These are phyloP conservation scores for Calonectria honghensis DNA, from an alignment of 2,329 filamentous ascomycete genomes.

Conservation along the genomic window DNA sequence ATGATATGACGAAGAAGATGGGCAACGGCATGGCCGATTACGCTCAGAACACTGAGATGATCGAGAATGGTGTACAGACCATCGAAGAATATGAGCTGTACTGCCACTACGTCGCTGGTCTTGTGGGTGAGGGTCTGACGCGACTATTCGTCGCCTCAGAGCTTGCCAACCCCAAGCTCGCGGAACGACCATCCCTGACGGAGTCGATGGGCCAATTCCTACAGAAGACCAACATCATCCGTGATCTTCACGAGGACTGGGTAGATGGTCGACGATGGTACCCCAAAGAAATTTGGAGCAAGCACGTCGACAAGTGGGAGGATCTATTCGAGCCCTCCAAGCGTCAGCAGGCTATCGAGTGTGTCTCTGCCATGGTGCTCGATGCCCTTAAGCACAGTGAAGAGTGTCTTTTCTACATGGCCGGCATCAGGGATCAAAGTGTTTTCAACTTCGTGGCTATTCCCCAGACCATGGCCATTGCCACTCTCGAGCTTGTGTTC, in stretches of 20 bases:
- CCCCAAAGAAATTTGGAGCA: slow-evolving; percentile 97
- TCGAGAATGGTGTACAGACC: slow-evolving; percentile 86
- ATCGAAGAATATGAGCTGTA: slow-evolving; percentile 95
- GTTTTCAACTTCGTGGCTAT: slow-evolving; percentile 99
- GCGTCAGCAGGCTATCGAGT: slow-evolving; percentile 85
- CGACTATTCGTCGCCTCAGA: slow-evolving; percentile 90
- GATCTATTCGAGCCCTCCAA: slow-evolving; percentile 91
- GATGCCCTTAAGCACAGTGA: slow-evolving; percentile 91
- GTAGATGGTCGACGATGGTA: slow-evolving; percentile 93
- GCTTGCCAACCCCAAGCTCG: slow-evolving; percentile 89
- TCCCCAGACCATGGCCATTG: slow-evolving; percentile 97
- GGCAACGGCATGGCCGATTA: slow-evolving; percentile 99
- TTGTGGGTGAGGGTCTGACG: slow-evolving; percentile 96
- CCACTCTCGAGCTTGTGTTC: slow-evolving; percentile 93
- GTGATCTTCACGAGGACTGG: slow-evolving; percentile 93
- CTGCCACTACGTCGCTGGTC: slow-evolving; percentile 98
- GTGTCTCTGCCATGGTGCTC: slow-evolving; percentile 94
- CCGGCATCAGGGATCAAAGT: slow-evolving; percentile 94
- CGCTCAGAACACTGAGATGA: slow-evolving; percentile 87
- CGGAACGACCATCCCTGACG: slow-evolving; percentile 86
- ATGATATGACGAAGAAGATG: slow-evolving; percentile 95
- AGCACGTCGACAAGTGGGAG: slow-evolving; percentile 92
- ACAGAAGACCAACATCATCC: slow-evolving; percentile 99
- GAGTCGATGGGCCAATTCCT: slow-evolving; percentile 98
- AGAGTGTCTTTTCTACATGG: slow-evolving; percentile 98